Percentiles rank a stretch among this genome's conserved stretches.
Conservation (phyloP, 768 basidiomycete species). For the Udeniomyces megalosporus region DNA sequence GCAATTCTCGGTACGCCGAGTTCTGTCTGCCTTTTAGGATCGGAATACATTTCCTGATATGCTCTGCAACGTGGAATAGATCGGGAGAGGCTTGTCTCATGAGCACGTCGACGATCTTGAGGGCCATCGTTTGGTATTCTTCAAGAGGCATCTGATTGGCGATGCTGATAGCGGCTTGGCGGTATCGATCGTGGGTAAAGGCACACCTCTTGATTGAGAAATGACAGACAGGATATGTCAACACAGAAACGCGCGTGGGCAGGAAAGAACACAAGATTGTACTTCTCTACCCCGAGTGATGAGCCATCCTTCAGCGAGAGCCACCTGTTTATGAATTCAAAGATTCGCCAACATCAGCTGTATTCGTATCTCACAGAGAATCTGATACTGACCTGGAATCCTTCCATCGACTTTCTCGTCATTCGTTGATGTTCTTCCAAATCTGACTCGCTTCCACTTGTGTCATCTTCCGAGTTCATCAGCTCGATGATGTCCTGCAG, state of each 20-base stretch:
- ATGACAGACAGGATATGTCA: not conserved
- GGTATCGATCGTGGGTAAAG: constrained; percentile 46
- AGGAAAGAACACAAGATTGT: constrained; percentile 32
- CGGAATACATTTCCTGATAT: constrained; percentile 44
- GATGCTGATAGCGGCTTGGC: constrained; percentile 53
- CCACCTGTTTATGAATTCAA: constrained; percentile 51
- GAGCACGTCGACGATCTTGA: constrained; percentile 28
- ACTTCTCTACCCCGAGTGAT: constrained; percentile 55
- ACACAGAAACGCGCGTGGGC: no score
- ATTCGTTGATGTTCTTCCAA: constrained; percentile 26
- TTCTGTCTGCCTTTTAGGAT: constrained; percentile 46
- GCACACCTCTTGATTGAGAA: constrained; percentile 18
- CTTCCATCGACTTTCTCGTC: constrained; percentile 7
- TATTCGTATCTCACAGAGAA: no score
- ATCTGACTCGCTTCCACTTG: no score
- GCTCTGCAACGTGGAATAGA: constrained; percentile 50
- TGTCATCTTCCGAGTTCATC: constrained; percentile 51
- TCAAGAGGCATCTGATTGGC: constrained; percentile 38
- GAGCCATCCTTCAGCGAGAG: constrained; percentile 57
- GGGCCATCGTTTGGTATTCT: constrained; percentile 48
- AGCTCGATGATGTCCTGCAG: constrained; percentile 54
- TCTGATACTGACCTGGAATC: no score
- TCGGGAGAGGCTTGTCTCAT: constrained; percentile 21
- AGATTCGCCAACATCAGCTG: no score
- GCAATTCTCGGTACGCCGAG: constrained; percentile 3